Conservation (phyloP, 306 rosid species). For the Geum urbanum region DNA sequence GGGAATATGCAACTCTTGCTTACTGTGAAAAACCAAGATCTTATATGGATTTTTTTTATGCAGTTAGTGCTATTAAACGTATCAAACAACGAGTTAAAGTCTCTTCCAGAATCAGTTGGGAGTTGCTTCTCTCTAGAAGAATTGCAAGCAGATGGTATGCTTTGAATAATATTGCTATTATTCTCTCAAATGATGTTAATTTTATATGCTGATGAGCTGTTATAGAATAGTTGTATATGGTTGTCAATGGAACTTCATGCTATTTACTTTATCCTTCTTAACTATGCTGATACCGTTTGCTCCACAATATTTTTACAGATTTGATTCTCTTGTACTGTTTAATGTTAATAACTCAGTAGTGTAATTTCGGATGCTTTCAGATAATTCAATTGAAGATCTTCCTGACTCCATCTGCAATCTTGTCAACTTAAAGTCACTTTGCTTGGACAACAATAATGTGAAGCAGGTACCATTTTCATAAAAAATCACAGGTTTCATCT, state of each 20-base stretch:
- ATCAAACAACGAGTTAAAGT: conserved; percentile 71
- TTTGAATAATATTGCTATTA: not conserved
- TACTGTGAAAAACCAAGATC: conserved; percentile 23
- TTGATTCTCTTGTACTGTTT: not conserved
- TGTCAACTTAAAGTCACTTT: conserved; percentile 74
- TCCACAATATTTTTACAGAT: not conserved
- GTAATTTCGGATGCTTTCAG: conserved; percentile 44
- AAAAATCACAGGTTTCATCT: not conserved
- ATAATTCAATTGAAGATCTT: conserved; percentile 75
- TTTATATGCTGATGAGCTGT: not conserved
- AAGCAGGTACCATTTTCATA: conserved; percentile 49
- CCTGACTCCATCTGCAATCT: conserved; percentile 86
- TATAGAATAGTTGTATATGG: not conserved
- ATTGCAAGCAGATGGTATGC: conserved; percentile 81
- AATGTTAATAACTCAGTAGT: conserved; percentile 12
- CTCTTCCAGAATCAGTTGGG: conserved; percentile 93
- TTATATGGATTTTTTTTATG: conserved; percentile 36
- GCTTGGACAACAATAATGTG: conserved; percentile 73
- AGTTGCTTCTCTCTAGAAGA: conserved; percentile 96
- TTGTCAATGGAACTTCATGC: not conserved
- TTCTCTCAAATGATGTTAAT: conserved; percentile 6
- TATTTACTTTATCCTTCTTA: not conserved
- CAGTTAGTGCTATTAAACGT: conserved; percentile 81
- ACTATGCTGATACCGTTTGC: not conserved
- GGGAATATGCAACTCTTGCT: not conserved